Evolutionary conservation across 306 rosid species (phyloP).

Genomic region (Pterocarpus santalinus): DNA sequence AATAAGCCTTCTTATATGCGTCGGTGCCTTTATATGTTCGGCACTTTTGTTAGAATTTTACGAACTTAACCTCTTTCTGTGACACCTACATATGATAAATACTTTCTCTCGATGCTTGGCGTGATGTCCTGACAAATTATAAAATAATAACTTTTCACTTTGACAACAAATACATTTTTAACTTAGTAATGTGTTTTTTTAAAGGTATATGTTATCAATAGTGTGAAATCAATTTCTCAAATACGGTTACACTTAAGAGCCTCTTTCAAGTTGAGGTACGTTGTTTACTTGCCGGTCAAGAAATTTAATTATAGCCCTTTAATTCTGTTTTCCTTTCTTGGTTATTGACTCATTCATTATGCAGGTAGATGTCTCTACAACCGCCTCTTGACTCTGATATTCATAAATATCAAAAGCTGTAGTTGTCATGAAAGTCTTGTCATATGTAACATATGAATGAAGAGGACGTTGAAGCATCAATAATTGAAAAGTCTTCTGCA

Average conservation of each 20-base stretch:
- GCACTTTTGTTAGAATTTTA: neutral
- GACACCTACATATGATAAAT: neutral
- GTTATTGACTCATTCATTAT: neutral
- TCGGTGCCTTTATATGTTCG: neutral
- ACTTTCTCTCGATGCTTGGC: neutral
- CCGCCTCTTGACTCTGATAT: neutral
- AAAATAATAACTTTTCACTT: no score
- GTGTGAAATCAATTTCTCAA: no score
- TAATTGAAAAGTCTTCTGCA: slow-evolving; percentile 29
- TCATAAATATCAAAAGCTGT: slow-evolving; percentile 44
- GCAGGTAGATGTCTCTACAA: neutral
- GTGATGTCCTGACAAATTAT: neutral
- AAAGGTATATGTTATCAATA: no score
- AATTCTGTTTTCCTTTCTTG: neutral
- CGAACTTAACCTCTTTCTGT: neutral
- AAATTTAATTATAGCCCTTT: neutral
- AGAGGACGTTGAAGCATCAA: slow-evolving; percentile 5
- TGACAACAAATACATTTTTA: no score
- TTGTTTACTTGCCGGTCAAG: neutral
- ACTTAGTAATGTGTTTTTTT: no score
- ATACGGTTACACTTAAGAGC: no score
- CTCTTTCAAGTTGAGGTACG: no score
- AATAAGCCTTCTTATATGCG: neutral
- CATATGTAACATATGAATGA: neutral
- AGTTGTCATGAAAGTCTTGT: slow-evolving; percentile 26